Evolutionary conservation across 352 stramenopile species (phyloP).

Genomic region (Elongisporangium prolatum): DNA sequence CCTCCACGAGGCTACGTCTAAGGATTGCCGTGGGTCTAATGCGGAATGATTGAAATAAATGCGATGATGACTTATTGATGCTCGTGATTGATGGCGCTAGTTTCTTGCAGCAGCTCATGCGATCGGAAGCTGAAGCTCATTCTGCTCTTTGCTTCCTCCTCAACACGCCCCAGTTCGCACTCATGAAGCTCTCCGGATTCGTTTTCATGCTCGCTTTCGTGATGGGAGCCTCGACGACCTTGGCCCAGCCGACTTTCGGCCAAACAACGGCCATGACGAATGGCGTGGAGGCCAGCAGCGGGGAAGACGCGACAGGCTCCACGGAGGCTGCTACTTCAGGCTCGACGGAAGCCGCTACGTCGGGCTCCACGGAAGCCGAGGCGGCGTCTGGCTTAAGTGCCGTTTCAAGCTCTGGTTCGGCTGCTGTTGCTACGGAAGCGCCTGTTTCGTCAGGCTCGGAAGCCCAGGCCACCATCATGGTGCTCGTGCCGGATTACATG

Average conservation of each 20-base stretch:
- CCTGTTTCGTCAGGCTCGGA: slow-evolving; percentile 9
- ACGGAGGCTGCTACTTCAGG: not conserved
- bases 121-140: not conserved
- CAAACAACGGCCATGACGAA: not conserved
- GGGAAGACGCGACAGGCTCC: not conserved
- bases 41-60: not conserved
- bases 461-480: slow-evolving; percentile 46
- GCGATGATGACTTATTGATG: not conserved
- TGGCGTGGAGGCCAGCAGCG: not conserved
- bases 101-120: not conserved
- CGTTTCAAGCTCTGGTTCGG: slow-evolving; percentile 12
- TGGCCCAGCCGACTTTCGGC: not conserved
- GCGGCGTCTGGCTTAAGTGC: slow-evolving; percentile 9
- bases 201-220: not conserved
- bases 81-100: not conserved
- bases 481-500: slow-evolving; percentile 46
- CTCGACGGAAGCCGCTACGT: not conserved
- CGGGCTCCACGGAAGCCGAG: slow-evolving; percentile 10
- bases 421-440: slow-evolving; percentile 14
- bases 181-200: not conserved
- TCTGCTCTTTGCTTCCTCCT: not conserved
- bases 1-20: slow-evolving; percentile 9
- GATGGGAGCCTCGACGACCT: not conserved
- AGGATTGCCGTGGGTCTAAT: not conserved
- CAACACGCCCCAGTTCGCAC: not conserved